A percentile compares a stretch with the other conserved stretches of the same genome.
These are phyloP conservation scores for Monosporascus sp. DNA, from an alignment of 2,329 filamentous ascomycete genomes.

Conservation along the genomic window DNA sequence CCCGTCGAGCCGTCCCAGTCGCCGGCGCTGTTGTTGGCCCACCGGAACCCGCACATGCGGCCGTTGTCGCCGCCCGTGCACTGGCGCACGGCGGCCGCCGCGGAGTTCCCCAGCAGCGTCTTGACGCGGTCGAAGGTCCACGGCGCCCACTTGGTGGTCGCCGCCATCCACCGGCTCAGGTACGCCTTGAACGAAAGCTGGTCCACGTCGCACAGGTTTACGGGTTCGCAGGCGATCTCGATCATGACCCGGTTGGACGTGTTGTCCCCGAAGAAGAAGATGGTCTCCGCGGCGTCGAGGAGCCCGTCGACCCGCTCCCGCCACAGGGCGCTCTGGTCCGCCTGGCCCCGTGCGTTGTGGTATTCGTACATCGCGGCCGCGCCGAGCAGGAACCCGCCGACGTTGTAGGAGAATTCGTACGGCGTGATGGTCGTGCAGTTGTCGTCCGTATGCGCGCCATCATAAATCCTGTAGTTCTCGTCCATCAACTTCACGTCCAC, in stretches of 20 bases:
- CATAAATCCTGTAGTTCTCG: constrained; percentile 54
- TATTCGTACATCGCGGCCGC: constrained; percentile 67
- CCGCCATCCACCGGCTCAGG: constrained; percentile 55
- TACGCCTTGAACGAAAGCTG: constrained; percentile 62
- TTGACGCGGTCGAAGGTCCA: constrained; percentile 50
- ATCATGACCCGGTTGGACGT: constrained; percentile 48
- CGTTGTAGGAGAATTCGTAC: constrained; percentile 67
- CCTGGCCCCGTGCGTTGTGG: constrained; percentile 23
- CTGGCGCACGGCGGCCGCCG: constrained; percentile 50
- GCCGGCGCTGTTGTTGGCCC: constrained; percentile 41
- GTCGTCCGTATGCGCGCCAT: constrained; percentile 51
- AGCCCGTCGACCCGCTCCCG: constrained; percentile 52
- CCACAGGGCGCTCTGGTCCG: constrained; percentile 43
- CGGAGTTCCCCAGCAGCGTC: constrained; percentile 48
- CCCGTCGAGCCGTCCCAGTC: constrained; percentile 55
- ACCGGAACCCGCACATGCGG: constrained; percentile 55
- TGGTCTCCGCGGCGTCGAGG: constrained; percentile 46
- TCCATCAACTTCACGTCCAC: constrained; percentile 51
- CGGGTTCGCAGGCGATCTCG: constrained; percentile 60
- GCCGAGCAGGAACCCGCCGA: constrained; percentile 60
- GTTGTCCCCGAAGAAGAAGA: constrained; percentile 47
- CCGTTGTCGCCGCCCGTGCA: constrained; percentile 53
- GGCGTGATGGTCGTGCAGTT: constrained; percentile 55
- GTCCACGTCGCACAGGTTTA: constrained; percentile 55
- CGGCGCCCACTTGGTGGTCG: constrained; percentile 58